phyloP scores from a whole-genome alignment of 192 early-diverging fungal species.

The Jimgerdemannia lactiflua region DNA sequence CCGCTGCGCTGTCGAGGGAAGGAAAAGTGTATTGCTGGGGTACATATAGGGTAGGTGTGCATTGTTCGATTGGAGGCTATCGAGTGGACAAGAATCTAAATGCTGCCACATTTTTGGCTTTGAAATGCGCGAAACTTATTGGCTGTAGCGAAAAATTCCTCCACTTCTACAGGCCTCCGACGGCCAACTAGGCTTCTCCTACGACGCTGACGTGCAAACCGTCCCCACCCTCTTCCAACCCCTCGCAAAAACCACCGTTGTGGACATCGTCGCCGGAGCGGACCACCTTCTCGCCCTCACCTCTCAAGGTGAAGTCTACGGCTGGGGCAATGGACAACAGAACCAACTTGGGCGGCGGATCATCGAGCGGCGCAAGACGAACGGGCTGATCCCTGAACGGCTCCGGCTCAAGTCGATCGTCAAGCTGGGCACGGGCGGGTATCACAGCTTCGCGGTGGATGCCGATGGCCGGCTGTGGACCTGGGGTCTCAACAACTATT shows the following conservation, averaged over 20 bases:
- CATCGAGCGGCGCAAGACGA: constrained; percentile 65
- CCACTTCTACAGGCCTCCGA: constrained; percentile 57
- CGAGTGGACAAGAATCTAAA: background rate
- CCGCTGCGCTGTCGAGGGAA: constrained; percentile 68
- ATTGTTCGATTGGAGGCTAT: background rate
- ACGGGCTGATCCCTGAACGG: constrained; percentile 54
- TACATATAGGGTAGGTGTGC: constrained; percentile 58
- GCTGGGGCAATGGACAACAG: constrained; percentile 90
- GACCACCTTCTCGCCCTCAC: constrained; percentile 85
- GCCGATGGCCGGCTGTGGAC: constrained; percentile 63
- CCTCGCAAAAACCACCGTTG: constrained; percentile 54
- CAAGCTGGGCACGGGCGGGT: constrained; percentile 74
- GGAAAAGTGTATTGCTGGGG: constrained; percentile 90
- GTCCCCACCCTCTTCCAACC: constrained; percentile 57
- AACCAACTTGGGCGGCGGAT: constrained; percentile 86
- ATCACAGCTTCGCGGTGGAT: constrained; percentile 82
- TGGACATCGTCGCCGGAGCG: constrained; percentile 76
- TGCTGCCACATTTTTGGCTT: background rate
- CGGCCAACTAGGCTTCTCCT: constrained; percentile 85
- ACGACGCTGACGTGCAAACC: constrained; percentile 59
- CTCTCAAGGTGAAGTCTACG: constrained; percentile 71
- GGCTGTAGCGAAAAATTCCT: background rate
- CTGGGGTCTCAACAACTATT: constrained; percentile 91
- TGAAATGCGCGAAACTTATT: background rate
- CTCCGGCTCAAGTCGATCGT: constrained; percentile 54